Evolutionary conservation across 805 yeast species (phyloP), one percentile per base, ranked within the genome.

Genomic region (Isabelozyma pseudorhagii): DNA sequence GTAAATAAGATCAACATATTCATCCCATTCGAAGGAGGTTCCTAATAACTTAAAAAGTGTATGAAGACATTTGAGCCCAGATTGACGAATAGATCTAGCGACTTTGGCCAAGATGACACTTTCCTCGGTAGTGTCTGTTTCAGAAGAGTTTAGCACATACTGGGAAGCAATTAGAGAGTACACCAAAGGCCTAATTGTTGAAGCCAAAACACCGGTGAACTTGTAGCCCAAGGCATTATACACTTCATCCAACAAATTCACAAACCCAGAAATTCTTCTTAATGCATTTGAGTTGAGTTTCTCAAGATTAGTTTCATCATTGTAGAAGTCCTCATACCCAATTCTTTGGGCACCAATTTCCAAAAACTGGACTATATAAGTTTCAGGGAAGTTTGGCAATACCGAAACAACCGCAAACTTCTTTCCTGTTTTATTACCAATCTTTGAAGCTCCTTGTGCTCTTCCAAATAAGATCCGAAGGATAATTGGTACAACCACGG

Each of bases 401-500:
- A 83, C 71, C 18, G 84, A 75, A 10, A 89, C 73, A 8, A 89
- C 85, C 8, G 94, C 89, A 57, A 75, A 78, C 54, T 89, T 87
- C 55, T 87, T 79, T 31, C 91, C 84, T 48, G 81, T 79, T 60
- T 88, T 88, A 28, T 84, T 79, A 51, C 89, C 90, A 63, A 87
- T 84, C 48, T 75, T 79, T 4, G 84, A 75, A 1, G 85, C 78
- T 9, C 77, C 76, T 66, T 89, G 96, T 8, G 91, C 89, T 50
- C 96, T 78, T 8, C 98, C 98, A 66, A 85, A 93, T 17, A 94
- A 70, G 25, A 94, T 85, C 55, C 97, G 72, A 45, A 91, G 62
- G 4, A 91, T 77, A 29, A 88, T 60, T 1, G 96, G 94, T 80
- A 90, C 80, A 2, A 93, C 76, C 1, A 53, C 64, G 2, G 64